Conservation (phyloP, 768 basidiomycete species). For the Megacollybia marginata region DNA sequence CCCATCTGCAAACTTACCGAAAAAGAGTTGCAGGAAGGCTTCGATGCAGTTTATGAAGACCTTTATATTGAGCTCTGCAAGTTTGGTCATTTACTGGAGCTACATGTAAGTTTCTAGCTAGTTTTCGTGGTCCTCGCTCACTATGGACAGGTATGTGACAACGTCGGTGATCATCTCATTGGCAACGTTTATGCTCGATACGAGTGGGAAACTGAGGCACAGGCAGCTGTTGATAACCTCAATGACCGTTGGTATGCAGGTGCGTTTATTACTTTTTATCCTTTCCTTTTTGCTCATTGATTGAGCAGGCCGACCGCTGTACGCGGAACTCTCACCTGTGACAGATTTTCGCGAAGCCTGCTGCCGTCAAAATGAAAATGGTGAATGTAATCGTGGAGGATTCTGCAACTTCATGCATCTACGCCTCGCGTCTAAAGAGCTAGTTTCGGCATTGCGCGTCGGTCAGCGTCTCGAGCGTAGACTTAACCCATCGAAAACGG, state of each 20-base stretch:
- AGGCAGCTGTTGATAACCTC: conserved; percentile 83
- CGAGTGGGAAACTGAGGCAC: conserved; percentile 98
- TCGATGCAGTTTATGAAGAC: conserved; percentile 93
- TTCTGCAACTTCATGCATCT: conserved; percentile 99
- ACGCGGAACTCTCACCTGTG: conserved; percentile 96
- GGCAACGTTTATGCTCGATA: conserved; percentile 98
- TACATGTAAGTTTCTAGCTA: conserved; percentile 60
- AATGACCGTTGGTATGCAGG: conserved; percentile 99
- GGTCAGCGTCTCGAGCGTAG: conserved; percentile 83
- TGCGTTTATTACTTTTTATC: conserved; percentile 27
- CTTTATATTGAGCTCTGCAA: conserved; percentile 91
- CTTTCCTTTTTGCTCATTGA: conserved; percentile 5
- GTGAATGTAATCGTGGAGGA: conserved; percentile 95
- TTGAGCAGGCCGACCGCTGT: conserved; percentile 75
- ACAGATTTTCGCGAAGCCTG: conserved; percentile 99
- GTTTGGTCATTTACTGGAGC: conserved; percentile 91
- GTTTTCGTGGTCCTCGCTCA: background rate
- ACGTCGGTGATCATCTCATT: conserved; percentile 97
- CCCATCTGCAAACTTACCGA: conserved; percentile 83
- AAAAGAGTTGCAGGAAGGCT: conserved; percentile 84
- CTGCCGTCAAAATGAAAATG: conserved; percentile 97
- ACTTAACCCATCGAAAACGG: conserved; percentile 56
- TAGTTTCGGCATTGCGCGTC: conserved; percentile 69
- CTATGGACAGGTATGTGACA: conserved; percentile 77
- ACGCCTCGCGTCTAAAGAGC: conserved; percentile 76